Evolutionary conservation across 345 rosid species (phyloP).

Genomic region (Corymbia maculata): DNA sequence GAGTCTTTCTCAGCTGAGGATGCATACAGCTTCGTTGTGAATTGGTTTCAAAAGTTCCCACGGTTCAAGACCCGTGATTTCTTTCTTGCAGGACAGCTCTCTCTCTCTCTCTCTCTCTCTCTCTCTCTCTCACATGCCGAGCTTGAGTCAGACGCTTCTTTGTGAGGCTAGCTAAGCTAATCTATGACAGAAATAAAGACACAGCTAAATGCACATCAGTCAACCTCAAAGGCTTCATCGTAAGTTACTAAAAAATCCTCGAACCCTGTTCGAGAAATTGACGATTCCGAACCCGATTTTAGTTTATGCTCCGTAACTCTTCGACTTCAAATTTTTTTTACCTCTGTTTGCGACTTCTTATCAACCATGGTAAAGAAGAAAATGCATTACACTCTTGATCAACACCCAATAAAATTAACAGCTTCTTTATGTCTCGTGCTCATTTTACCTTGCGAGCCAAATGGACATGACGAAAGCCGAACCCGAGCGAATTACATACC

Average conservation of each 20-base stretch:
- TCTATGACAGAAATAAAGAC: slow-evolving; percentile 37
- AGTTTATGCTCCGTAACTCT: neutral
- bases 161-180: slow-evolving; percentile 40
- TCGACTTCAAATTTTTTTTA: neutral
- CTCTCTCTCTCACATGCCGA: neutral
- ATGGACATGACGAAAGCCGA: neutral
- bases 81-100: slow-evolving; percentile 22
- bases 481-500: neutral
- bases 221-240: slow-evolving; percentile 22
- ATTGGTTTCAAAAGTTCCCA: slow-evolving; percentile 27
- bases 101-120: neutral
- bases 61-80: slow-evolving; percentile 19
- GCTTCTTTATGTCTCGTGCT: neutral
- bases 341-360: neutral
- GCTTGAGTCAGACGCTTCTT: neutral
- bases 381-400: neutral
- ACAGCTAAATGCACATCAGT: slow-evolving; percentile 11
- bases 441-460: neutral
- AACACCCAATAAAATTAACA: no score
- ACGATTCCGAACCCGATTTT: neutral
- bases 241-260: neutral
- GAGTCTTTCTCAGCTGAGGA: slow-evolving; percentile 7
- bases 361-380: neutral
- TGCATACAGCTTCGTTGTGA: slow-evolving; percentile 14
- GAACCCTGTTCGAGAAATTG: neutral